A percentile compares a stretch with the other conserved stretches of the same genome.
phyloP scores from a whole-genome alignment of 352 stramenopile genomes.

The Blastocystis sp. region DNA sequence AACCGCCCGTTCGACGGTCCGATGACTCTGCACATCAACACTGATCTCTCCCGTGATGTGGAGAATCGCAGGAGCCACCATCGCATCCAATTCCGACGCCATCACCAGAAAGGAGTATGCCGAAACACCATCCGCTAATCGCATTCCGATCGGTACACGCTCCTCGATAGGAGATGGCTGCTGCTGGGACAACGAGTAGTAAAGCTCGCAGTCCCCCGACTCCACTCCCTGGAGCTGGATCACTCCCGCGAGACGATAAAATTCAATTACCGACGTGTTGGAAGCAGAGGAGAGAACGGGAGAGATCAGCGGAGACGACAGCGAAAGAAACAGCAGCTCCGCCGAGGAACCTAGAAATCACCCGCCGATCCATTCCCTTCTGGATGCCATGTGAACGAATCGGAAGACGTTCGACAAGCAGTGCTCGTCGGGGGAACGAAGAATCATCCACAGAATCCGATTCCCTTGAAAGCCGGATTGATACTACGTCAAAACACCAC shows the following conservation, averaged over 20 bases:
- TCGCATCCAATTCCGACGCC: neutral
- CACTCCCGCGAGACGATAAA: neutral
- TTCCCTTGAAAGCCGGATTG: neutral
- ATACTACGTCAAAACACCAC: neutral
- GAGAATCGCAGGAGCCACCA: neutral
- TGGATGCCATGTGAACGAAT: neutral
- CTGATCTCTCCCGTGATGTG: slow-evolving; percentile 11
- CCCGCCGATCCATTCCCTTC: neutral
- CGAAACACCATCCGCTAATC: neutral
- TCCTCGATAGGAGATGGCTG: neutral
- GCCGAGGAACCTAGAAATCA: neutral
- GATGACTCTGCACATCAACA: neutral
- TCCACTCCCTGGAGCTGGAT: neutral
- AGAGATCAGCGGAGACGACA: slow-evolving; percentile 10
- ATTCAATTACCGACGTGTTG: neutral
- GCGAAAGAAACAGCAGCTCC: neutral
- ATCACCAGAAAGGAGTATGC: neutral
- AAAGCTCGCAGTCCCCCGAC: neutral
- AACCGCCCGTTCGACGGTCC: neutral
- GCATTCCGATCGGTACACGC: neutral
- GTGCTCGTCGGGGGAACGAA: neutral
- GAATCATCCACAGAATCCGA: slow-evolving; percentile 17
- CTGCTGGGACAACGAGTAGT: slow-evolving; percentile 24
- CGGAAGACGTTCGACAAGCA: slow-evolving; percentile 37
- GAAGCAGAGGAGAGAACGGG: neutral